Percentiles rank a stretch among this genome's conserved stretches.
Evolutionary conservation across 2,329 filamentous ascomycete genomes (phyloP).

Genomic region (Fusarium begoniae): DNA sequence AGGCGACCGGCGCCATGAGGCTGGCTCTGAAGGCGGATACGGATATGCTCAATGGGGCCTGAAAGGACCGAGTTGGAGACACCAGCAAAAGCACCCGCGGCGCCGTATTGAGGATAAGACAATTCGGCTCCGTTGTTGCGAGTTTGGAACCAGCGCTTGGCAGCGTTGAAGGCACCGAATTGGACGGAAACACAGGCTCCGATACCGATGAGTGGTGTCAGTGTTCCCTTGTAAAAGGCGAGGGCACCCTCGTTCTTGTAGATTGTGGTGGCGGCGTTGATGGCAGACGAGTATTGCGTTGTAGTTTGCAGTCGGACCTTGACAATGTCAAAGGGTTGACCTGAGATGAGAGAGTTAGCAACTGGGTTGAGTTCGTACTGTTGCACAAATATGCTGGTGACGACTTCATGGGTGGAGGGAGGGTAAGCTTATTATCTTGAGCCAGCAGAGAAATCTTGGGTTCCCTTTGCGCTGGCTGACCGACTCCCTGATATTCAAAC

Average conservation of each 20-base stretch:
- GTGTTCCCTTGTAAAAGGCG: conserved; percentile 98
- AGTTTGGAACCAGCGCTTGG: conserved; percentile 84
- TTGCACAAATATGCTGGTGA: not conserved
- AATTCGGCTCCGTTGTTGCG: conserved; percentile 72
- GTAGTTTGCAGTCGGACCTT: conserved; percentile 97
- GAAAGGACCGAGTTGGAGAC: conserved; percentile 89
- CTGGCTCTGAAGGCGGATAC: conserved; percentile 95
- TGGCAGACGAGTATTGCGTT: conserved; percentile 79
- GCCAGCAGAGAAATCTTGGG: not conserved
- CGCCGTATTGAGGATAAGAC: conserved; percentile 87
- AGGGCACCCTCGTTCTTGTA: conserved; percentile 86
- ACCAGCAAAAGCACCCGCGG: conserved; percentile 90
- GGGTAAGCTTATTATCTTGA: conserved; percentile 18
- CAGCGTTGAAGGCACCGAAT: conserved; percentile 96
- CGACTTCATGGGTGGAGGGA: conserved; percentile 17
- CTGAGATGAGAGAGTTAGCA: conserved; percentile 49
- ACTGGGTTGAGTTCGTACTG: not conserved
- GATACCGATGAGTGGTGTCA: conserved; percentile 94
- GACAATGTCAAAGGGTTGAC: conserved; percentile 87
- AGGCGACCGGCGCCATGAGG: conserved; percentile 83
- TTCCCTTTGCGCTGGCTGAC: not conserved
- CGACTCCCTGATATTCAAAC: not conserved
- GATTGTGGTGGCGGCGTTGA: conserved; percentile 84
- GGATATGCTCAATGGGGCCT: conserved; percentile 93
- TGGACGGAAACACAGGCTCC: conserved; percentile 98